These are phyloP conservation scores for Eleusine coracana DNA, from an alignment of 176 grass and related monocot species.

Conservation along the genomic window DNA sequence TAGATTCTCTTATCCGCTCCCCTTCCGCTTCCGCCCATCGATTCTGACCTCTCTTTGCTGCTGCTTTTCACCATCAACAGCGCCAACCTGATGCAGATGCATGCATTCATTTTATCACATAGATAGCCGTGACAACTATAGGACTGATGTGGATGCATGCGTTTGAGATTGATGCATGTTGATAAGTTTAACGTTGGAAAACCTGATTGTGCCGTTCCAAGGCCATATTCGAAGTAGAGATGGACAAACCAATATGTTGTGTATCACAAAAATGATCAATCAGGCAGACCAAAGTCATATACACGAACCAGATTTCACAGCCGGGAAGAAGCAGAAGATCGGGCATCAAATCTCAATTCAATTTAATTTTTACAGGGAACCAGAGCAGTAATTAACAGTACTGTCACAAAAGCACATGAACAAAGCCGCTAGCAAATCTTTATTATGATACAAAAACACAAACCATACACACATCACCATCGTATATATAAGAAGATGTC, in stretches of 20 bases:
- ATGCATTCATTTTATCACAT: not conserved
- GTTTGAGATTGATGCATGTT: not conserved
- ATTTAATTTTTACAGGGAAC: not conserved
- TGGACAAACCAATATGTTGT: not conserved
- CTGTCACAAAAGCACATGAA: not conserved
- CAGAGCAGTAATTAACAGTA: too few species aligned
- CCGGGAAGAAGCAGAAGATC: not conserved
- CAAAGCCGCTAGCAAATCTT: not conserved
- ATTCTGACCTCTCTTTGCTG: not conserved
- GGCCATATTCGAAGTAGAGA: not conserved
- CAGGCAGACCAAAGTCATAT: not conserved
- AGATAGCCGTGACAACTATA: not conserved
- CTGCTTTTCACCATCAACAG: not conserved
- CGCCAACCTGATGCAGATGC: not conserved
- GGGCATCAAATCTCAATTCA: not conserved
- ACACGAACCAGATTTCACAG: not conserved
- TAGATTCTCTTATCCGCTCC: not conserved
- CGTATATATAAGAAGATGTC: not conserved
- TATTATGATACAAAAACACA: not conserved
- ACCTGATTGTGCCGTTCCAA: not conserved
- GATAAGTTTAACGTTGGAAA: not conserved
- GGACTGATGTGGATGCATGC: not conserved
- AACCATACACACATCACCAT: not conserved
- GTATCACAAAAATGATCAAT: not conserved
- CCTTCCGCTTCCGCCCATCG: not conserved